Conservation (phyloP, 2,329 filamentous ascomycete species). For the Bipolaris bicolor region DNA sequence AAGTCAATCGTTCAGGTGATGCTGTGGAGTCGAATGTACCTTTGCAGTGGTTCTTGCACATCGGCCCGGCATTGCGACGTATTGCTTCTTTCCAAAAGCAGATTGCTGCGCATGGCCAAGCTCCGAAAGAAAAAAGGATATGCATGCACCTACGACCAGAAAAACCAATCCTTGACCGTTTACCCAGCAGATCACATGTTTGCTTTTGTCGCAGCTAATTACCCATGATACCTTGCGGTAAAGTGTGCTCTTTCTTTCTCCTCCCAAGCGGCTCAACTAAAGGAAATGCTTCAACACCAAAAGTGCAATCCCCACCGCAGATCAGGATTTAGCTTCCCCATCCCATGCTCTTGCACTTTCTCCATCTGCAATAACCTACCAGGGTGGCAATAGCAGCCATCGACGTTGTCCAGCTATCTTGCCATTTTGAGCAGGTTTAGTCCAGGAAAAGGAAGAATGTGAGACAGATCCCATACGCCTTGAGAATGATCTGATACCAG, state of each 20-base stretch:
- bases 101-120: conserved; percentile 2
- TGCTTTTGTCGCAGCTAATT: conserved; percentile 3
- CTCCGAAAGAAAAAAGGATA: neutral
- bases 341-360: neutral
- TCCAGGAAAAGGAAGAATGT: conserved; percentile 11
- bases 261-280: neutral
- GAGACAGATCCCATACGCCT: conserved; percentile 12
- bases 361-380: conserved; percentile 23
- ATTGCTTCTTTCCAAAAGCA: conserved; percentile 7
- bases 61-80: neutral
- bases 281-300: conserved; percentile 10
- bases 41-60: neutral
- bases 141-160: neutral
- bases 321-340: conserved; percentile 4
- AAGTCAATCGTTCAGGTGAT: neutral
- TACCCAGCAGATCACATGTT: neutral
- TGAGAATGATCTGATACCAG: conserved; percentile 16
- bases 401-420: conserved; percentile 17
- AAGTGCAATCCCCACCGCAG: conserved; percentile 9
- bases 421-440: conserved; percentile 19
- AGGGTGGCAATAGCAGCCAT: conserved; percentile 32
- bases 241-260: neutral
- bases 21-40: neutral
- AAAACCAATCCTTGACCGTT: neutral
- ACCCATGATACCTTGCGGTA: neutral